Base-by-base conservation (phyloP, 805 yeast genomes). In the Candida piceae region DNA sequence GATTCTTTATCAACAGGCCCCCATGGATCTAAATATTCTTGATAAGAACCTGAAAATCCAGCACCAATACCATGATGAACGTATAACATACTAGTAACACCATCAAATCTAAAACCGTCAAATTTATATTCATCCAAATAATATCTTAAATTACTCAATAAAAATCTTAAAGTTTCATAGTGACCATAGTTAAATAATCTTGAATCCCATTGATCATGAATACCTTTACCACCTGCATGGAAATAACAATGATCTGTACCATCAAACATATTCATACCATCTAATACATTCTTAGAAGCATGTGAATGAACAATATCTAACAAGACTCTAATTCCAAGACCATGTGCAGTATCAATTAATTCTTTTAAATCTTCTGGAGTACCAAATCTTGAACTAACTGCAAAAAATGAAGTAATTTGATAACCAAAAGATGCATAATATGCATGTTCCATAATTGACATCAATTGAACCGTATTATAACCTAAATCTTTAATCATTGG, bases 391-490 rank as follows among this genome's bases (percentile, higher is more conserved):
- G 97, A 89, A 36, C 93, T 80, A 17, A 75, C 70, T 2, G 97
- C 97, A 58, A 84, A 90, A 58, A 90, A 93, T 41, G 82, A 84
- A 16, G 97, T 89, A 19, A 90, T 80, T 61, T 90, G 98, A 59
- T 90, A 90, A n/a, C 98, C 98, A 58, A 90, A 90, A 2, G 96
- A 86, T 1, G 97, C 98, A 59, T 90, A 90, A 58, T 90, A 90
- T 2, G 98, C 97, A 59, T 90, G 98, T 62, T 90, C 98, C 98
- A 90, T 90, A 30, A 90, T 74, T 0, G 98, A 97, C 98, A 90
- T 90, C 55, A 90, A 70, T 63, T 90, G 98, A 50, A 90, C 83
- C 4, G 95, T 80, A 60, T 93, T 87, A 61, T 90, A 90, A 25
- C 97, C 97, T 41, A 89, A 70, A 44, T 81, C 76, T 49, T 78